phyloP scores from a whole-genome alignment of 148 eudicot genomes.

The Rhododendron griersonianum region DNA sequence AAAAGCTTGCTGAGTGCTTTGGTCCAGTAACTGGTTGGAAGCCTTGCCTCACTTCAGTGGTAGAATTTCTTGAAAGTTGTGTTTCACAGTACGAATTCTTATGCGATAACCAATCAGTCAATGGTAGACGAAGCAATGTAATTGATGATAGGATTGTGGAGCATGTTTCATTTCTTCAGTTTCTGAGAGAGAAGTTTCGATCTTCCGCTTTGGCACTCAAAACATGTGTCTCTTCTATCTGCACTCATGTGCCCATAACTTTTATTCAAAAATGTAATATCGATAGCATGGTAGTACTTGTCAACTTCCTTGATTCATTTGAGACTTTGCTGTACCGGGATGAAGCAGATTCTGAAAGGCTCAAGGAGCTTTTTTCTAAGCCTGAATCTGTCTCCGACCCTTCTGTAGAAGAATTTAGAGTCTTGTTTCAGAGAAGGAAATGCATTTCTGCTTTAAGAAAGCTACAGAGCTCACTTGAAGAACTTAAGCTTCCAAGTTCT shows the following conservation, averaged over 20 bases:
- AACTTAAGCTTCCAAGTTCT: conserved; percentile 28
- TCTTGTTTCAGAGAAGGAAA: conserved; percentile 12
- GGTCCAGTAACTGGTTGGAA: conserved; percentile 56
- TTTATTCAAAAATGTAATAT: conserved; percentile 28
- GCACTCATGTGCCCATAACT: conserved; percentile 48
- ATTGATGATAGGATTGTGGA: neutral
- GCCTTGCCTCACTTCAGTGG: conserved; percentile 35
- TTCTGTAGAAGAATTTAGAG: neutral
- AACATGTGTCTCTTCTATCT: conserved; percentile 28
- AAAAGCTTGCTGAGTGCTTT: conserved; percentile 45
- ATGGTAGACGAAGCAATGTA: conserved; percentile 20
- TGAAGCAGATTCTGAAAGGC: conserved; percentile 23
- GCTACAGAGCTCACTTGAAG: conserved; percentile 33
- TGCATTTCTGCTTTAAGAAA: conserved; percentile 31
- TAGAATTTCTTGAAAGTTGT: conserved; percentile 55
- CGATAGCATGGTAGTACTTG: conserved; percentile 21
- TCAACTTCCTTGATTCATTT: conserved; percentile 23
- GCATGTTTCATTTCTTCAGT: conserved; percentile 37
- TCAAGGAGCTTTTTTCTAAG: conserved; percentile 27
- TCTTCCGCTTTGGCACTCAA: conserved; percentile 30
- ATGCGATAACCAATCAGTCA: conserved; percentile 12
- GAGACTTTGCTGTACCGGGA: conserved; percentile 31
- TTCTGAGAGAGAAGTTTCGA: conserved; percentile 30
- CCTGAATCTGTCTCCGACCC: conserved; percentile 2
- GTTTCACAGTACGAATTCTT: conserved; percentile 39